These are phyloP conservation scores for Larix kaempferi DNA, from an alignment of 75 land plant genomes.

Conservation along the genomic window DNA sequence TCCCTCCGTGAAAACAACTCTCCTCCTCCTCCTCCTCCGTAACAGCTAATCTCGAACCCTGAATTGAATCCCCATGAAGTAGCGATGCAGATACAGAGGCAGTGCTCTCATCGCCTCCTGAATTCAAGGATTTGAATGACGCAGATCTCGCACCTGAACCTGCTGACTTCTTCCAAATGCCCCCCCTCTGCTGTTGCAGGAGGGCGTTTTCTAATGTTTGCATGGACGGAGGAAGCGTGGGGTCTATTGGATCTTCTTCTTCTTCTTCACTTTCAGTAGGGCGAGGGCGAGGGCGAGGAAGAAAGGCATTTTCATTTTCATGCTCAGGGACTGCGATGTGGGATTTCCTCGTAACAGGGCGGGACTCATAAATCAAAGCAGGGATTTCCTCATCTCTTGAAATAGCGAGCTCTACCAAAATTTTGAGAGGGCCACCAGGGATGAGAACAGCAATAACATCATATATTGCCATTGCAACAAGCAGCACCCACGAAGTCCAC, in stretches of 20 bases:
- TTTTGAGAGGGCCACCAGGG: conserved; percentile 90
- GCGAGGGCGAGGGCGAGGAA: background rate
- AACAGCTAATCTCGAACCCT: too few species aligned
- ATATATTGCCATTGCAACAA: conserved; percentile 90
- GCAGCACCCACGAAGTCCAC: conserved; percentile 96
- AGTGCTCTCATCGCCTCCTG: background rate
- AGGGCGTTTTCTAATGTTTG: background rate
- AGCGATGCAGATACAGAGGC: background rate
- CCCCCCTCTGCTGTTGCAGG: background rate
- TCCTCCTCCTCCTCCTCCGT: background rate
- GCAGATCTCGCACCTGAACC: background rate
- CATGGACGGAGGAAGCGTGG: background rate
- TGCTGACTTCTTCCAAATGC: conserved; percentile 3
- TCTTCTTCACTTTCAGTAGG: background rate
- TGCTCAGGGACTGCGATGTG: background rate
- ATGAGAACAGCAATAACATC: conserved; percentile 92
- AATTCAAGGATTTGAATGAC: background rate
- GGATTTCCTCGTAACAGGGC: conserved; percentile 43
- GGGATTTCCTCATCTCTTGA: conserved; percentile 92
- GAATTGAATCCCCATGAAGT: background rate
- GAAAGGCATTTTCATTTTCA: conserved; percentile 6
- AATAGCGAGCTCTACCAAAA: conserved; percentile 92
- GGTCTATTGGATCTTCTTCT: conserved; percentile 12
- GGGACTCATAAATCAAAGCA: conserved; percentile 90
- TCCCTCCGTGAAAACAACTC: too few species aligned